Evolutionary conservation across 257 asterid species (phyloP), one percentile per base, ranked within the genome.

Genomic region (Paulownia fortunei): DNA sequence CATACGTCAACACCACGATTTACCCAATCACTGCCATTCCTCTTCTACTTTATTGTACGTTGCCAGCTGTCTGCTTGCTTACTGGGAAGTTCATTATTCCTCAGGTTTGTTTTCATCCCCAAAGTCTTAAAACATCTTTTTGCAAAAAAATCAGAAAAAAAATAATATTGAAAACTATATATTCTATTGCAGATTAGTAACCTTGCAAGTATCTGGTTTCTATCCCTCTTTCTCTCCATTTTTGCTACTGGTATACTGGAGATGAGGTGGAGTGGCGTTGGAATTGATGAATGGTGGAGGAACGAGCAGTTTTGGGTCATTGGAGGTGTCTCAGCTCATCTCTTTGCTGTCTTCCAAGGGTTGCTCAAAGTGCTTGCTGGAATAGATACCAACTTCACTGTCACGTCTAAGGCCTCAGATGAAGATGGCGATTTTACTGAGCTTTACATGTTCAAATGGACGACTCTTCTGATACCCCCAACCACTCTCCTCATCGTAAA

Each of bases 271-370:
- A 92, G 98, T 71, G 98, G 98, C 41, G 98, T 94, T 13, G 94
- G 97, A 76, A 94, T 94, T 23, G 98, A 94, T 18, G 98, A 94
- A 81, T 94, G 98, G 98, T 94, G 98, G 98, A 92, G 98, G 82
- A 94, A 94, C 37, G 98, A 94, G 86, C 98, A 94, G 87, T 94
- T 94, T 83, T 94, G 98, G 98, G 98, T 94, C 84, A 94, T 94
- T 15, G 98, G 97, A 75, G 98, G 98, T 70, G 98, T 94, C 79
- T 94, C 98, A 2, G 83, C 98, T 69, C 98, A 94, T 82, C 86
- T 91, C 59, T 94, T 94, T 37, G 99, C 99, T 0, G 97, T 94
- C 70, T 82, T 92, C 91, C 99, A 94, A 82, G 99, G 99, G 13
- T 59, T 94, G 82, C 99, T 94, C 84, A 94, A 94, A 84, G 99